Base-by-base conservation (phyloP, 345 rosid species). In the Populus nigra region DNA sequence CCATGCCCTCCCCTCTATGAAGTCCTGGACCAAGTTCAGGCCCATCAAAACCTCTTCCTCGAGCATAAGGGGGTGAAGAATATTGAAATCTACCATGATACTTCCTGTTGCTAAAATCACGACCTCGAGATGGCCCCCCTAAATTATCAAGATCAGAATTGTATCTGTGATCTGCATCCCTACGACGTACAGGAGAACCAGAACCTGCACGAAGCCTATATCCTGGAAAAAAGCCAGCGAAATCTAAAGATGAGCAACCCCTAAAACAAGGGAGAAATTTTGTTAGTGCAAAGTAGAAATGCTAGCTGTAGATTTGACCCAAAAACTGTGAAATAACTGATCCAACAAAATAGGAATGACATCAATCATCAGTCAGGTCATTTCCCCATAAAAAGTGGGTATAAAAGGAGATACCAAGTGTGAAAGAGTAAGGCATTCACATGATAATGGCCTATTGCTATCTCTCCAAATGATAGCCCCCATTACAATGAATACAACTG, bases 131-230 rank as follows among this genome's bases (percentile, higher is more conserved):
- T 0, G 77, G 90, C 70, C 84, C 83, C 18, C 85, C 84, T n/a
- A 85, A 81, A 81, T 86, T 93, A 87, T 90, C 88, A 81, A 85
- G 85, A 83, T 86, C 86, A 72, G 91, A 87, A 72, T 86, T 87
- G 78, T 89, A 83, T 9, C 83, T 89, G 75, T 84, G 90, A 76
- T 88, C 94, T 53, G 83, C 84, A 84, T 82, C 89, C 83, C 88
- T 85, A 70, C 81, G 90, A 68, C 84, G 93, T 38, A 73, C 63
- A 80, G 98, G 97, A 79, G 99, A 90, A 80, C 85, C 85, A 83
- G 97, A 93, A 84, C 92, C 92, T 85, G 91, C 89, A 80, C 80
- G 92, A 81, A 82, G 81, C 87, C 93, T 89, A 88, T 89, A 85
- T 73, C 98, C 97, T 91, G 94, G 83, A 86, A 84, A 41, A 80